Evolutionary conservation across 1,284 basidiomycete genomes (phyloP).

Genomic region (Ceratobasidium sp.): DNA sequence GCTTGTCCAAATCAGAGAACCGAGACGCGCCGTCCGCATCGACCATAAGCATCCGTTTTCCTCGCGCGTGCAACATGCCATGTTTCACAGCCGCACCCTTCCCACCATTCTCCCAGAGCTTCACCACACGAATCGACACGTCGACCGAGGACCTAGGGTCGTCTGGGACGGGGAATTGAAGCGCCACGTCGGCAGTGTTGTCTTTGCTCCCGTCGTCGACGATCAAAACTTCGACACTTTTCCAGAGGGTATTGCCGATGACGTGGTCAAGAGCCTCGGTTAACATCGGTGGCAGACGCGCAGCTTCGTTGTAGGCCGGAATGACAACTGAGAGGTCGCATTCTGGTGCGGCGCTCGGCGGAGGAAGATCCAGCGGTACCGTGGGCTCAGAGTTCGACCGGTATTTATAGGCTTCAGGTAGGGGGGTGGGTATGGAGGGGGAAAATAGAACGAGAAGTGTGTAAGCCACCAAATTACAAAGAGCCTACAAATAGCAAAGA

Average conservation of each 20-base stretch:
- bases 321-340: constrained; percentile 83
- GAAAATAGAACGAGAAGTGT: constrained; percentile 72
- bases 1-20: constrained; percentile 79
- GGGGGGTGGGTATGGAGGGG: constrained; percentile 67
- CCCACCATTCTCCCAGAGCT: constrained; percentile 82
- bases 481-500: no score
- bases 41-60: constrained; percentile 84
- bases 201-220: constrained; percentile 92
- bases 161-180: constrained; percentile 66
- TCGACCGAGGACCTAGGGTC: constrained; percentile 61
- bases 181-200: constrained; percentile 71
- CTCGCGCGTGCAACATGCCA: constrained; percentile 84
- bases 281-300: constrained; percentile 85
- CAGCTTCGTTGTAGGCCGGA: constrained; percentile 90
- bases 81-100: constrained; percentile 94
- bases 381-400: constrained; percentile 63
- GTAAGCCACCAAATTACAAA: constrained; percentile 67
- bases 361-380: constrained; percentile 63
- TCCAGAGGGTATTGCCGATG: constrained; percentile 52
- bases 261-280: constrained; percentile 70
- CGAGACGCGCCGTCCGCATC: constrained; percentile 93
- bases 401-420: constrained; percentile 72
- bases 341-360: constrained; percentile 62
- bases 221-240: constrained; percentile 75
- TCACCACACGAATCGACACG: constrained; percentile 73